Percentiles rank a stretch among this genome's conserved stretches.
Evolutionary conservation across 2,329 filamentous ascomycete species (phyloP).

Genomic region (Clonostachys rhizophaga): DNA sequence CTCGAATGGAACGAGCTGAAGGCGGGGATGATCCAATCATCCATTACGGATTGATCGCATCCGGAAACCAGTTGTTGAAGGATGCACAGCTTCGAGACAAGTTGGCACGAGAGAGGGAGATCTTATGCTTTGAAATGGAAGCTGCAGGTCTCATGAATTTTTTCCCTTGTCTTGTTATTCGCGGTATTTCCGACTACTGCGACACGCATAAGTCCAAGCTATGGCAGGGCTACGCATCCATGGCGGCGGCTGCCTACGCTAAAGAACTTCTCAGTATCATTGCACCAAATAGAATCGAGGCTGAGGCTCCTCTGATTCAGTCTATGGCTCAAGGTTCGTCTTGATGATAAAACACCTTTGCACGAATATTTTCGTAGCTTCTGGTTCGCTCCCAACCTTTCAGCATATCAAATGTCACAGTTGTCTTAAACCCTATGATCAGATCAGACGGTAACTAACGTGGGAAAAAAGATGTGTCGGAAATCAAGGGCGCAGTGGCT

Average conservation of each 20-base stretch:
- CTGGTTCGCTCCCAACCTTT: too few species aligned
- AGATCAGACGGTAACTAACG: too few species aligned
- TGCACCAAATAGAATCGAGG: not conserved
- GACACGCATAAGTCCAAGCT: slow-evolving; percentile 19
- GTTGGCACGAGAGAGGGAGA: not conserved
- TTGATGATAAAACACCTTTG: too few species aligned
- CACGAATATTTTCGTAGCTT: too few species aligned
- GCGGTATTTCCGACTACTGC: slow-evolving; percentile 24
- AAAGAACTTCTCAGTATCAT: slow-evolving; percentile 8
- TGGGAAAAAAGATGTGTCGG: too few species aligned
- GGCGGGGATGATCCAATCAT: not conserved
- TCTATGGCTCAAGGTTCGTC: too few species aligned
- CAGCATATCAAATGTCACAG: too few species aligned
- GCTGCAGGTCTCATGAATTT: slow-evolving; percentile 7
- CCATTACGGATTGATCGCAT: slow-evolving; percentile 7
- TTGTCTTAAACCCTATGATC: too few species aligned
- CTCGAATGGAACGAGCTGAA: not conserved
- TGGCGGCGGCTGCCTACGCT: slow-evolving; percentile 15
- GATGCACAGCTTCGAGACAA: not conserved
- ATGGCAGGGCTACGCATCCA: slow-evolving; percentile 18
- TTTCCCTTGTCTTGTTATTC: slow-evolving; percentile 18
- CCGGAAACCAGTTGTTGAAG: slow-evolving; percentile 4
- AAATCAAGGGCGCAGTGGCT: too few species aligned
- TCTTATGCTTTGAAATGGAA: slow-evolving; percentile 5
- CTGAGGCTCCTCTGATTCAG: not conserved